A percentile compares a stretch with the other conserved stretches of the same genome.
phyloP scores from a whole-genome alignment of 1,139 yeast species.

The Geotrichum europaeum region DNA sequence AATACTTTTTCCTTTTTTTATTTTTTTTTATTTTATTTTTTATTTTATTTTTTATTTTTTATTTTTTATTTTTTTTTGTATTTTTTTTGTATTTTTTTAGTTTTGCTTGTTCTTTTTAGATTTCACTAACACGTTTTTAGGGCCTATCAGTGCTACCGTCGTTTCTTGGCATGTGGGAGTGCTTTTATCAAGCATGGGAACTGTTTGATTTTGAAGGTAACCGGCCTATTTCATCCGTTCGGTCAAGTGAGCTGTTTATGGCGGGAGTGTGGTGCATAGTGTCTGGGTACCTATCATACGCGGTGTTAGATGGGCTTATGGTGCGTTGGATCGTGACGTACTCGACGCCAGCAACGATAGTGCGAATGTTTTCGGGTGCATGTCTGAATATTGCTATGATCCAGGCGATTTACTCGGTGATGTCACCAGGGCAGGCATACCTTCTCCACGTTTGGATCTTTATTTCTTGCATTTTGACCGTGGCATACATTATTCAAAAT shows the following conservation, averaged over 20 bases:
- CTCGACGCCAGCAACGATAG: slow-evolving; percentile 79
- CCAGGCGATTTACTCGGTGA: slow-evolving; percentile 52
- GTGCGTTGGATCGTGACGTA: slow-evolving; percentile 88
- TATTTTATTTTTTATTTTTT: neutral
- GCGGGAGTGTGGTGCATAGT: slow-evolving; percentile 55
- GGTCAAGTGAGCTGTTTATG: slow-evolving; percentile 37
- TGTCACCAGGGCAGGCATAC: slow-evolving; percentile 47
- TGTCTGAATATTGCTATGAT: slow-evolving; percentile 65
- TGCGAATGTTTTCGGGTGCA: slow-evolving; percentile 78
- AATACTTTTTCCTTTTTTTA: neutral
- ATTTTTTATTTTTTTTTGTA: neutral
- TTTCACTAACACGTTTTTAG: slow-evolving; percentile 28
- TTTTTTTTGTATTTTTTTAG: too few relatives aligned
- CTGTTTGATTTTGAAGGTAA: slow-evolving; percentile 20
- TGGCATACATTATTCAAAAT: slow-evolving; percentile 79
- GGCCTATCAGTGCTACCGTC: slow-evolving; percentile 69
- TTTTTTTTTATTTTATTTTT: slow-evolving; percentile 1
- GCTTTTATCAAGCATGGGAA: slow-evolving; percentile 46
- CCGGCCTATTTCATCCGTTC: slow-evolving; percentile 32
- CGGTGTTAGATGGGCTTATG: slow-evolving; percentile 83
- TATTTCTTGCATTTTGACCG: slow-evolving; percentile 76
- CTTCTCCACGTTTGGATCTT: slow-evolving; percentile 88
- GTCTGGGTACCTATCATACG: slow-evolving; percentile 74
- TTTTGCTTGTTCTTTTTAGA: too few relatives aligned
- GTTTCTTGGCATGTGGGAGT: slow-evolving; percentile 47